A percentile compares a stretch with the other conserved stretches of the same genome.
These are phyloP conservation scores for Linderniella brevidens DNA, from an alignment of 257 asterid species.

Conservation along the genomic window DNA sequence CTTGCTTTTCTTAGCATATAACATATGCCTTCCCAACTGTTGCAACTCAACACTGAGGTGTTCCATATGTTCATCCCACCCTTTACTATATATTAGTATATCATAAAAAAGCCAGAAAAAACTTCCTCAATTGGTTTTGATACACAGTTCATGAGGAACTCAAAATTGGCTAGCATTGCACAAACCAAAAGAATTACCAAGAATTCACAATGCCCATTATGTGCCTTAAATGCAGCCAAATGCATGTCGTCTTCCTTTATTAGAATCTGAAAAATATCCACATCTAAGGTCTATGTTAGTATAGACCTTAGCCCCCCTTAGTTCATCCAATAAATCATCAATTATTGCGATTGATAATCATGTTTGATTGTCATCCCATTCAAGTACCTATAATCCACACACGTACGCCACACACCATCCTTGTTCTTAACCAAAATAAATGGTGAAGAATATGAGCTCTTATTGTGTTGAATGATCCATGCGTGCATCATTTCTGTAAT, in stretches of 20 bases:
- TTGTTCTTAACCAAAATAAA: background rate
- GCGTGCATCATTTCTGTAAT: background rate
- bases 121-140: background rate
- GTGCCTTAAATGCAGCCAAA: background rate
- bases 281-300: background rate
- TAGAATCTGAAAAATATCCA: background rate
- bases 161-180: background rate
- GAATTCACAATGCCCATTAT: background rate
- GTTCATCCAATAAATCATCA: conserved; percentile 2
- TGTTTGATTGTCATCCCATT: conserved; percentile 1
- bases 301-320: background rate
- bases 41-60: background rate
- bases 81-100: background rate
- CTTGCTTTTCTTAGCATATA: too few relatives aligned
- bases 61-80: background rate
- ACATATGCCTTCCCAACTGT: background rate
- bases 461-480: background rate
- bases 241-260: background rate
- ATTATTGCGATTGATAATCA: background rate
- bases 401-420: background rate
- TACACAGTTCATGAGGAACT: background rate
- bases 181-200: background rate
- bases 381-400: background rate
- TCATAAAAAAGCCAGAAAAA: background rate
- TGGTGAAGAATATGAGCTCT: background rate